A percentile compares a stretch with the other conserved stretches of the same genome.
phyloP scores from a whole-genome alignment of 2,329 filamentous ascomycete species.

The Akanthomyces lecanii region DNA sequence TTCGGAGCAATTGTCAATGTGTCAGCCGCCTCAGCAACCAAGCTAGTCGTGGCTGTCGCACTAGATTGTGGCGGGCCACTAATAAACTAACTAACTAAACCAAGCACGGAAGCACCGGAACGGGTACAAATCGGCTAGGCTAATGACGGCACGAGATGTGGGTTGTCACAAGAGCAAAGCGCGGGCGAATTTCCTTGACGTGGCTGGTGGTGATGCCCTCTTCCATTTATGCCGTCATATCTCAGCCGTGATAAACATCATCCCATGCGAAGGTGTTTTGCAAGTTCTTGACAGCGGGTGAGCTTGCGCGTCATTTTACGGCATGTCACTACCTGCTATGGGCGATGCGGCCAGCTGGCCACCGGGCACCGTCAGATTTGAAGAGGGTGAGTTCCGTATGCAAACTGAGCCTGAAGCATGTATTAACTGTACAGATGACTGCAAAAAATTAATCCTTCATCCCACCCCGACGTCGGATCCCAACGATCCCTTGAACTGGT shows the following conservation, averaged over 20 bases:
- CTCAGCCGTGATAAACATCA: not conserved
- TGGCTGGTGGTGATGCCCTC: not conserved
- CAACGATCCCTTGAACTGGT: conserved; percentile 63
- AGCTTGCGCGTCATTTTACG: not conserved
- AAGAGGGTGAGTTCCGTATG: not conserved
- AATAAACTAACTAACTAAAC: not conserved
- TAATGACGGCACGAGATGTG: conserved; percentile 3
- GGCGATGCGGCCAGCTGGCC: not conserved
- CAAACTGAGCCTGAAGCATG: not conserved
- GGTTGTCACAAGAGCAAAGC: not conserved
- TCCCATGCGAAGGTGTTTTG: not conserved
- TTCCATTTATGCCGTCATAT: not conserved
- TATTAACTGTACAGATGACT: not conserved
- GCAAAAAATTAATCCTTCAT: conserved; percentile 20
- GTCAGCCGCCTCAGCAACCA: too few species aligned
- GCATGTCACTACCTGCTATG: not conserved
- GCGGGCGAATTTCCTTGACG: not conserved
- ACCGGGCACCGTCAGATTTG: conserved; percentile 7
- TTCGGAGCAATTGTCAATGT: too few species aligned
- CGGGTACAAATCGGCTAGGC: not conserved
- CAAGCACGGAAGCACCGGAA: conserved; percentile 7
- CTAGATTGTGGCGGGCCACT: not conserved
- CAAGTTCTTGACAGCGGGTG: not conserved
- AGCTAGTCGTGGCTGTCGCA: too few species aligned
- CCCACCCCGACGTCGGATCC: conserved; percentile 27